Evolutionary conservation across 106 monocot genomes (phyloP).

Genomic region (Narthecium ossifragum): DNA sequence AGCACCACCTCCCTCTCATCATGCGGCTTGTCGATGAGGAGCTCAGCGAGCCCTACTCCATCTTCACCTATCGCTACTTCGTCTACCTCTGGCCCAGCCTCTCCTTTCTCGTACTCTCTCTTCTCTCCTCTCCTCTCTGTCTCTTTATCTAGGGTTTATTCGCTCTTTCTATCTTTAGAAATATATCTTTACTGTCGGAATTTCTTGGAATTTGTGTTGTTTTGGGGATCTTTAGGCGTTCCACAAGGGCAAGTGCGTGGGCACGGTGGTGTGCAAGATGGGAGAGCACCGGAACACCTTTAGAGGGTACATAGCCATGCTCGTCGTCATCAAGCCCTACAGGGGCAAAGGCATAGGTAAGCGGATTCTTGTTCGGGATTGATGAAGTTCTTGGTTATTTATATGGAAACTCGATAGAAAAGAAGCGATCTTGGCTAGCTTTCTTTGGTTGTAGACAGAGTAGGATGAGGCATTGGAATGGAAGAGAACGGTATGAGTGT

Average conservation of each 20-base stretch:
- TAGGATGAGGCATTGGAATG: too few species aligned
- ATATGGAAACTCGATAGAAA: neutral
- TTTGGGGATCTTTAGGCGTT: slow-evolving; percentile 48
- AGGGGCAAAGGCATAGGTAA: slow-evolving; percentile 91
- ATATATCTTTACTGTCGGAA: too few species aligned
- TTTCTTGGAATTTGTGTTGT: neutral
- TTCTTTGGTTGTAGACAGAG: too few species aligned
- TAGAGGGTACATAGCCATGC: slow-evolving; percentile 97
- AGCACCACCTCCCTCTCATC: slow-evolving; percentile 94
- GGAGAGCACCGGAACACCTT: slow-evolving; percentile 72
- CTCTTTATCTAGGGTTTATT: neutral
- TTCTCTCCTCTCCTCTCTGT: neutral
- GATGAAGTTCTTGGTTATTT: neutral
- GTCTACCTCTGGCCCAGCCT: slow-evolving; percentile 97
- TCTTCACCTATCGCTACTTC: slow-evolving; percentile 99
- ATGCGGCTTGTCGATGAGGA: slow-evolving; percentile 90
- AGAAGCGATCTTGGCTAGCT: neutral
- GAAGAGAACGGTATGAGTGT: too few species aligned
- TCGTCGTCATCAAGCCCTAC: slow-evolving; percentile 89
- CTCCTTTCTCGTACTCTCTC: slow-evolving; percentile 64
- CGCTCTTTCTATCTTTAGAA: too few species aligned
- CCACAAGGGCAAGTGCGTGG: slow-evolving; percentile 82
- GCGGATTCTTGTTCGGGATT: neutral
- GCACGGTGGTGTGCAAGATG: slow-evolving; percentile 99
- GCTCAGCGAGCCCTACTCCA: slow-evolving; percentile 99